Conservation (phyloP, 2,329 filamentous ascomycete species). For the Stachybotrys echinatus region DNA sequence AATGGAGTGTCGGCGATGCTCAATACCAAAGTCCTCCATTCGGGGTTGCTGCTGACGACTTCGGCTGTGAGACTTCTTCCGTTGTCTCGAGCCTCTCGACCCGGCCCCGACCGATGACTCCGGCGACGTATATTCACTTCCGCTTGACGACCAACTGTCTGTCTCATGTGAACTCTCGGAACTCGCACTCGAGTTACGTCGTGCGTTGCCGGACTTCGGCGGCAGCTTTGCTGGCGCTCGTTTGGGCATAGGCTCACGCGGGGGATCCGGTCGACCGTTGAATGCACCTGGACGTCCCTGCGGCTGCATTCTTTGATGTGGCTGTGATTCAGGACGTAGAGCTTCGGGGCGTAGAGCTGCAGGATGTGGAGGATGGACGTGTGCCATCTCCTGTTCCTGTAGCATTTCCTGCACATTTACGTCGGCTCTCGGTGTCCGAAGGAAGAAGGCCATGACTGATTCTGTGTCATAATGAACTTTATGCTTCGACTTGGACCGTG, state of each 20-base stretch:
- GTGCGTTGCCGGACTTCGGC: constrained; percentile 22
- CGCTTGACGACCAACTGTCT: background rate
- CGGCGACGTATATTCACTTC: background rate
- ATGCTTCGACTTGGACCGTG: constrained; percentile 19
- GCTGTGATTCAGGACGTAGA: too few relatives aligned
- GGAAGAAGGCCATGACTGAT: background rate
- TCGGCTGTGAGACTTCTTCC: background rate
- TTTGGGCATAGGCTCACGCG: too few relatives aligned
- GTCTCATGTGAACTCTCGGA: background rate
- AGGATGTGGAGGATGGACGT: too few relatives aligned
- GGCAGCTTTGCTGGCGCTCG: constrained; percentile 26
- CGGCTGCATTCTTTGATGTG: too few relatives aligned
- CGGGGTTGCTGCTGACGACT: background rate
- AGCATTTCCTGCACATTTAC: background rate
- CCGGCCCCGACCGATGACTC: background rate
- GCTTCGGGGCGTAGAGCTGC: too few relatives aligned
- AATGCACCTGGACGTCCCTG: too few relatives aligned
- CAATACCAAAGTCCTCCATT: too few relatives aligned
- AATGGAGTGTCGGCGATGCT: background rate
- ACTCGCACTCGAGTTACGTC: constrained; percentile 16
- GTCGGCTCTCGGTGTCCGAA: background rate
- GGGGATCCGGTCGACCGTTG: too few relatives aligned
- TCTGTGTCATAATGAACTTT: constrained; percentile 22
- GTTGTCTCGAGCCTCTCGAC: background rate
- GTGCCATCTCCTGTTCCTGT: background rate